These are phyloP conservation scores for Porodaedalea pini DNA, from an alignment of 1,284 basidiomycete species.

Conservation along the genomic window DNA sequence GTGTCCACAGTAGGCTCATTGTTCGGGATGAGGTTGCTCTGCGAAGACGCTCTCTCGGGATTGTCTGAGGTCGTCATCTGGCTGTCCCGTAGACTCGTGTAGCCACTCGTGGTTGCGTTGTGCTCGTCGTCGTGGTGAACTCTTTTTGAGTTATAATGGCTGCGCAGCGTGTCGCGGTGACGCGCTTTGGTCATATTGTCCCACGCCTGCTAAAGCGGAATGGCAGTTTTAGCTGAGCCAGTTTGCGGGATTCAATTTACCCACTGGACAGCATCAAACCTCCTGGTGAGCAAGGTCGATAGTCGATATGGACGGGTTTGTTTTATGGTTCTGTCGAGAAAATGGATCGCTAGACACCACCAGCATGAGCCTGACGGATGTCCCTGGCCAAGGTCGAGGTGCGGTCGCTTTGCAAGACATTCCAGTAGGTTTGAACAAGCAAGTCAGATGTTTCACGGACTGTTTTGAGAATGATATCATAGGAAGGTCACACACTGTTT, in stretches of 20 bases:
- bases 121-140: neutral
- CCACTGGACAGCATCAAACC: neutral
- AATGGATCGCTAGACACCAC: slow-evolving; percentile 42
- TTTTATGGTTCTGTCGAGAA: slow-evolving; percentile 41
- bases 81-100: neutral
- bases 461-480: neutral
- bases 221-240: neutral
- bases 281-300: neutral
- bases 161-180: neutral
- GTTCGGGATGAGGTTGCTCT: neutral
- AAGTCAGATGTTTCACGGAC: neutral
- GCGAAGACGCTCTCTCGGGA: neutral
- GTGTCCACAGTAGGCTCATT: neutral
- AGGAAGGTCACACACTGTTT: slow-evolving; percentile 79
- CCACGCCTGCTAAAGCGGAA: neutral
- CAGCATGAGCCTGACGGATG: slow-evolving; percentile 45
- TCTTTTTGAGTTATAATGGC: neutral
- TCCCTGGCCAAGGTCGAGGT: slow-evolving; percentile 64
- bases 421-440: slow-evolving; percentile 49
- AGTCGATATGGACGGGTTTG: slow-evolving; percentile 29
- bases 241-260: neutral
- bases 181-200: neutral
- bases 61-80: neutral
- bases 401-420: slow-evolving; percentile 70
- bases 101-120: neutral